A percentile compares a stretch with the other conserved stretches of the same genome.
phyloP scores from a whole-genome alignment of 108 stramenopile genomes.

The Nitzschia palea region DNA sequence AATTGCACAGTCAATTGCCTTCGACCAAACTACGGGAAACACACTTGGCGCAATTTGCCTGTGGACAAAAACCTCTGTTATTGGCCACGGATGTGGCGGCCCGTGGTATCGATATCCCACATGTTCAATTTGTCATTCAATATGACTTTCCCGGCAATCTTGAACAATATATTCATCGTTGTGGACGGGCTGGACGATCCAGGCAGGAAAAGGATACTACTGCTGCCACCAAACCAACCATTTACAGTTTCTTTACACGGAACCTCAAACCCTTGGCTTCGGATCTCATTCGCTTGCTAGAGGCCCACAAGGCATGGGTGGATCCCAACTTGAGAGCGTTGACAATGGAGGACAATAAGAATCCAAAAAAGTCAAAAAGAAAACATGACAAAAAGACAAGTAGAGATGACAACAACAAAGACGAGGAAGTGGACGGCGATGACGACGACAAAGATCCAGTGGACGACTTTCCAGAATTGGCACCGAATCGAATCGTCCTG shows the following conservation, averaged over 20 bases:
- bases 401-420: background rate
- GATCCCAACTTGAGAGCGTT: constrained; percentile 78
- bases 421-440: constrained; percentile 6
- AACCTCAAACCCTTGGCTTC: constrained; percentile 64
- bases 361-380: background rate
- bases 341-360: constrained; percentile 6
- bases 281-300: constrained; percentile 58
- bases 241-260: constrained; percentile 78
- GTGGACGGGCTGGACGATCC: constrained; percentile 35
- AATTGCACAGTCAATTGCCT: constrained; percentile 62
- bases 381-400: background rate
- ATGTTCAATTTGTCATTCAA: constrained; percentile 91
- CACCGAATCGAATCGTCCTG: constrained; percentile 48
- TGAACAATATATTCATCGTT: constrained; percentile 82
- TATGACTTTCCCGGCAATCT: constrained; percentile 93
- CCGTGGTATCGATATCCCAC: constrained; percentile 88
- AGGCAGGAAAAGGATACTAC: background rate
- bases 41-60: constrained; percentile 45
- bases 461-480: constrained; percentile 49
- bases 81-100: constrained; percentile 97
- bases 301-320: constrained; percentile 56
- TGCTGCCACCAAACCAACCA: constrained; percentile 1
- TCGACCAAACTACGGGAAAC: constrained; percentile 51
- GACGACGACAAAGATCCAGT: constrained; percentile 38
- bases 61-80: constrained; percentile 71